A percentile compares a stretch with the other conserved stretches of the same genome.
phyloP scores from a whole-genome alignment of 2,329 filamentous ascomycete genomes.

The Fusarium caatingaense region DNA sequence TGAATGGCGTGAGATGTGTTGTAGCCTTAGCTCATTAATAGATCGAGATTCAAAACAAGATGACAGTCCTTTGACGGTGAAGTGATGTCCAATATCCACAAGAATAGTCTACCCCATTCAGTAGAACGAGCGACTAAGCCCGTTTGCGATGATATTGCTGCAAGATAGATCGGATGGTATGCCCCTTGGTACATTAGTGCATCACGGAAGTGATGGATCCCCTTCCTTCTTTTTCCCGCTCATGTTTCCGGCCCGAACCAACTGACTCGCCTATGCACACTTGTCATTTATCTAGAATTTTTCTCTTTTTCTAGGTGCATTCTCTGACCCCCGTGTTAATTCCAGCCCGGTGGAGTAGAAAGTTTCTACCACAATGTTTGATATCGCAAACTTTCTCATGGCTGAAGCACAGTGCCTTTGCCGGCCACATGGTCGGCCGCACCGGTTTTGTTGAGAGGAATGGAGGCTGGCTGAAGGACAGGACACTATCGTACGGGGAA shows the following conservation, averaged over 20 bases:
- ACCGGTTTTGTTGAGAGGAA: background rate
- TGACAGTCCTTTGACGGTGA: background rate
- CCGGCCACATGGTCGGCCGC: slow-evolving; percentile 19
- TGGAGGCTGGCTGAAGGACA: background rate
- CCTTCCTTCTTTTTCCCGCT: background rate
- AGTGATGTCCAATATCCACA: background rate
- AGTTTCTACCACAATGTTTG: background rate
- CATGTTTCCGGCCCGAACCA: slow-evolving; percentile 10
- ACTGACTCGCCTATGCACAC: slow-evolving; percentile 19
- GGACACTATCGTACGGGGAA: background rate
- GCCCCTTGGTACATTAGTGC: slow-evolving; percentile 31
- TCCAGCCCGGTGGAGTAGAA: background rate
- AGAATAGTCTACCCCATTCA: background rate
- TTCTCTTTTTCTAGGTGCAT: background rate
- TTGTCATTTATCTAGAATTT: slow-evolving; percentile 6
- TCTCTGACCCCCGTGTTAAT: background rate
- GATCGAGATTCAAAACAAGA: background rate
- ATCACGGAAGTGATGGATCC: slow-evolving; percentile 10
- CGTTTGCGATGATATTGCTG: slow-evolving; percentile 16
- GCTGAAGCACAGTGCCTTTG: background rate
- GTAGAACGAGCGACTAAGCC: slow-evolving; percentile 2
- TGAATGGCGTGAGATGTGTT: background rate
- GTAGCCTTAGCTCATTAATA: slow-evolving; percentile 13
- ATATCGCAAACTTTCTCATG: background rate
- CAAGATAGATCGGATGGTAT: slow-evolving; percentile 23